Percentiles rank a stretch among this genome's conserved stretches.
Conservation (phyloP, 2,329 filamentous ascomycete genomes). For the Pseudomassariella vexata region DNA sequence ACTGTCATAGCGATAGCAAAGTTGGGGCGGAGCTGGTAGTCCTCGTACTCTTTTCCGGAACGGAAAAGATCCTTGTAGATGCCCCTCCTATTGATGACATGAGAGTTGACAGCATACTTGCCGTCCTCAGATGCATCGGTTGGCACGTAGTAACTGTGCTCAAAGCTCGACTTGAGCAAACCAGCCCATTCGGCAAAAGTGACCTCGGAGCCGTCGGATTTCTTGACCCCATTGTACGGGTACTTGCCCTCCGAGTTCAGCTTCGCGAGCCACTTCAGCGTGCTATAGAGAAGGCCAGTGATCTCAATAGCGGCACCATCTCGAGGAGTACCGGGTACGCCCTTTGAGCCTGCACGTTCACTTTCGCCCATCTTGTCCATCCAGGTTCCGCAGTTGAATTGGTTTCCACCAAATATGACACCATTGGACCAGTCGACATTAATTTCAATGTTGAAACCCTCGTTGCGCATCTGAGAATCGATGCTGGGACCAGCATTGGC, state of each 20-base stretch:
- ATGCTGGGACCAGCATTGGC: conserved; percentile 86
- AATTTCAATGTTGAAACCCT: conserved; percentile 89
- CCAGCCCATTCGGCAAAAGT: conserved; percentile 74
- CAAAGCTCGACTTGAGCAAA: conserved; percentile 79
- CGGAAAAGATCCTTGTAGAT: conserved; percentile 98
- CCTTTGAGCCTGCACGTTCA: conserved; percentile 82
- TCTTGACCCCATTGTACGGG: conserved; percentile 66
- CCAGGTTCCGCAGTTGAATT: conserved; percentile 95
- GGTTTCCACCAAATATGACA: conserved; percentile 89
- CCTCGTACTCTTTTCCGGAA: conserved; percentile 92
- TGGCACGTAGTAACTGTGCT: conserved; percentile 87
- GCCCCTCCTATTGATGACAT: conserved; percentile 79
- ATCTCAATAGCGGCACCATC: conserved; percentile 96
- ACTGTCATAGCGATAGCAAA: conserved; percentile 95
- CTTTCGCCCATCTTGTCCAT: conserved; percentile 99
- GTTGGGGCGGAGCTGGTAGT: conserved; percentile 93
- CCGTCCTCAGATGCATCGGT: conserved; percentile 61
- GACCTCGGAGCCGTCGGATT: conserved; percentile 53
- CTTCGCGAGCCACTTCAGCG: conserved; percentile 70
- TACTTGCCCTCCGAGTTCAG: conserved; percentile 66
- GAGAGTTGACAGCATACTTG: conserved; percentile 73
- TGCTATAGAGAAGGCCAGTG: conserved; percentile 87
- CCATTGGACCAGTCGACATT: conserved; percentile 88
- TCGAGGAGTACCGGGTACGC: conserved; percentile 89
- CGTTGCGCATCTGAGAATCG: conserved; percentile 86